These are phyloP conservation scores for Haematococcus lacustris DNA, from an alignment of 139 green algal species.

Conservation along the genomic window DNA sequence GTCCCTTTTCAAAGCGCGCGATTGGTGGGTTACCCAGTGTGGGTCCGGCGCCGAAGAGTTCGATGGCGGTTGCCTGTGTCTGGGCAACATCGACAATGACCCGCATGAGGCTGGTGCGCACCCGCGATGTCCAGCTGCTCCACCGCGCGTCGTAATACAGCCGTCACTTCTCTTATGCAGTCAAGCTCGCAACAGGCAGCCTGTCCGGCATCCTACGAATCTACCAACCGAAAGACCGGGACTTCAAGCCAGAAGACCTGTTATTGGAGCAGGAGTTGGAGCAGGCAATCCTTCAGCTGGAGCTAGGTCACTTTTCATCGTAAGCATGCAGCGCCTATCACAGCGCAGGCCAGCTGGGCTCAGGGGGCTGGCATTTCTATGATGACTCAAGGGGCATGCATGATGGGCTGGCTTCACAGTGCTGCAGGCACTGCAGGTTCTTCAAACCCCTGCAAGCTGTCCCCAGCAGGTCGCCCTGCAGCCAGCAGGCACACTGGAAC, in stretches of 20 bases:
- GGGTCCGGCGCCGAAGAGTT: conserved; percentile 54
- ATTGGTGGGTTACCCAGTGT: conserved; percentile 43
- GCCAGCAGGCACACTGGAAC: too few species aligned
- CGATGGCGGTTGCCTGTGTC: conserved; percentile 36
- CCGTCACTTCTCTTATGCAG: conserved; percentile 13
- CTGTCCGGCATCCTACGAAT: conserved; percentile 55
- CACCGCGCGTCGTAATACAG: neutral
- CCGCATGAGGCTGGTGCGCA: neutral
- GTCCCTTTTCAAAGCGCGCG: conserved; percentile 45
- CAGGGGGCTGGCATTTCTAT: too few species aligned
- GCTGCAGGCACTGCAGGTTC: too few species aligned
- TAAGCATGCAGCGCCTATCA: conserved; percentile 20
- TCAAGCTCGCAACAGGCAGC: conserved; percentile 54
- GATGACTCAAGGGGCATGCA: neutral
- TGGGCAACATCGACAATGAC: conserved; percentile 49
- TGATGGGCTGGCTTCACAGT: too few species aligned
- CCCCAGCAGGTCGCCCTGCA: too few species aligned
- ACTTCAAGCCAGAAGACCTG: conserved; percentile 45
- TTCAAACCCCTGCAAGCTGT: too few species aligned
- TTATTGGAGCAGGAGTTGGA: conserved; percentile 46
- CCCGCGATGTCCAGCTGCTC: neutral
- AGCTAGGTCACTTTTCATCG: conserved; percentile 37
- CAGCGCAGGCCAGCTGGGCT: too few species aligned
- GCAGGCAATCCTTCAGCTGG: conserved; percentile 39
- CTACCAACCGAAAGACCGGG: conserved; percentile 31